Evolutionary conservation across 805 yeast genomes (phyloP).

Genomic region (Starmerella gropengiesseri): DNA sequence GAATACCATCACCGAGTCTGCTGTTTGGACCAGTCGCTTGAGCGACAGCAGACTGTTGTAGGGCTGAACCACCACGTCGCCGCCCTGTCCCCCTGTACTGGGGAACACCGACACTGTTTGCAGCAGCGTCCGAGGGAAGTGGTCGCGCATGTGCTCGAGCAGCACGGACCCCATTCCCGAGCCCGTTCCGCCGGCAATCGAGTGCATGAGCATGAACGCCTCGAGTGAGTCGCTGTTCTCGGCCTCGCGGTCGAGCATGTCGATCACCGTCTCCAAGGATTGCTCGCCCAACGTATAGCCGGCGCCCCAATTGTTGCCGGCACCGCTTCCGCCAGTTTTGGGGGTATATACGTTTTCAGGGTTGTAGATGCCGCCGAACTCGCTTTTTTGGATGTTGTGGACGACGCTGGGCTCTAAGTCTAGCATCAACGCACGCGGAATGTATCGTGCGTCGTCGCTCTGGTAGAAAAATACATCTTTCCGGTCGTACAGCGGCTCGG

Average conservation of each 20-base stretch:
- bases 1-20: constrained; percentile 80
- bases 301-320: constrained; percentile 92
- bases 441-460: constrained; percentile 62
- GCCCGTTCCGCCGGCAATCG: constrained; percentile 98
- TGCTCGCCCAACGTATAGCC: constrained; percentile 70
- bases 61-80: constrained; percentile 98
- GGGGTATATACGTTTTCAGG: constrained; percentile 72
- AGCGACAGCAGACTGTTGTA: constrained; percentile 80
- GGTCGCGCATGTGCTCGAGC: constrained; percentile 66
- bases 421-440: constrained; percentile 76
- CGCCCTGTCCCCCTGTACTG: constrained; percentile 51
- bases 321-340: constrained; percentile 56
- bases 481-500: constrained; percentile 46
- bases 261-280: constrained; percentile 61
- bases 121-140: constrained; percentile 69
- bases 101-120: constrained; percentile 87
- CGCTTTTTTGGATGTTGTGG: constrained; percentile 43
- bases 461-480: constrained; percentile 75
- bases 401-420: constrained; percentile 85
- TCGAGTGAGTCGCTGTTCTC: constrained; percentile 84
- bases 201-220: constrained; percentile 82
- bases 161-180: constrained; percentile 85
- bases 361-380: constrained; percentile 57
- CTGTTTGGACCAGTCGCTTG: constrained; percentile 66
- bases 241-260: constrained; percentile 77